Evolutionary conservation across 2,329 filamentous ascomycete species (phyloP).

Genomic region (Diaporthe humulicola): DNA sequence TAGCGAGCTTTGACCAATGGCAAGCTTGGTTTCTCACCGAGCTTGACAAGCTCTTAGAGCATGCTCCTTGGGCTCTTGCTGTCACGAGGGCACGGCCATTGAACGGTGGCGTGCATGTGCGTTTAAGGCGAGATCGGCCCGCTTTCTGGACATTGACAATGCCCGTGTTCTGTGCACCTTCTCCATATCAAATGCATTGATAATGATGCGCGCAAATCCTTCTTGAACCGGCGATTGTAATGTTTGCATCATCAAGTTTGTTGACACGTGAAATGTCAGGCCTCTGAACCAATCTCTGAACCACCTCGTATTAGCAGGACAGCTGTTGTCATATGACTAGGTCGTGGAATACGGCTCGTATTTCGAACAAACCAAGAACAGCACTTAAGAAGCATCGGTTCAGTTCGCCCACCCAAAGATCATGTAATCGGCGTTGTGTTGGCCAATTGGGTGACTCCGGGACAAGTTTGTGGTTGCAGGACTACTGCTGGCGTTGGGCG

Average conservation of each 20-base stretch:
- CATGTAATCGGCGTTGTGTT: background rate
- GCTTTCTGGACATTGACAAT: background rate
- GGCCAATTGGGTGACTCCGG: too few species aligned
- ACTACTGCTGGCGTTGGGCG: background rate
- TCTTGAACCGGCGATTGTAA: background rate
- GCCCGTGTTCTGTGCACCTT: background rate
- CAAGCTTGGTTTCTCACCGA: background rate
- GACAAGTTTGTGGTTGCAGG: background rate
- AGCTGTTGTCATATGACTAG: too few species aligned
- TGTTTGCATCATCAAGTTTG: too few species aligned
- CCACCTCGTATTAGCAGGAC: background rate
- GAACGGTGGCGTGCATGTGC: background rate
- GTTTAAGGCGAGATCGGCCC: background rate
- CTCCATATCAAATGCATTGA: background rate
- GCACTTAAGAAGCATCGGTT: too few species aligned
- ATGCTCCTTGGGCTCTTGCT: background rate
- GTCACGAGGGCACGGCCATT: background rate
- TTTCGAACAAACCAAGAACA: too few species aligned
- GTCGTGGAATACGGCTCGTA: background rate
- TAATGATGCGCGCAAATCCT: background rate
- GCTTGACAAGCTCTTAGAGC: background rate
- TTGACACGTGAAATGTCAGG: background rate
- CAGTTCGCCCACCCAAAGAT: background rate
- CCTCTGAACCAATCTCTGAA: background rate
- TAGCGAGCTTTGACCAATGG: conserved; percentile 10